Base-by-base conservation (phyloP, 2,329 filamentous ascomycete species). In the Penicillium occitanis region DNA sequence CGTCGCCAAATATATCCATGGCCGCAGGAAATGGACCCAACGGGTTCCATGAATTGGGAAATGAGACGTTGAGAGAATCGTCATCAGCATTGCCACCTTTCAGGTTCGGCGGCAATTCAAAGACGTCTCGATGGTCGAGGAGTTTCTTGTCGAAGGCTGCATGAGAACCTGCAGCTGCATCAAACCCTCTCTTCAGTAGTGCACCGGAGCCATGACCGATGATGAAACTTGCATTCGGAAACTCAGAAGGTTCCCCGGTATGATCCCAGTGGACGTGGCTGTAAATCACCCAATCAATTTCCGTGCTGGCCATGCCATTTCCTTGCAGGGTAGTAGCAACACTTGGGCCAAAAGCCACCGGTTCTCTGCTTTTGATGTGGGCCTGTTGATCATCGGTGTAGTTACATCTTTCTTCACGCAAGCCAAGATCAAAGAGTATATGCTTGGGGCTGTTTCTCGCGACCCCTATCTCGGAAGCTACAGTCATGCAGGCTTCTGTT, bases 261-360 rank as follows among this genome's bases (percentile, higher is more conserved):
- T 88, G 86, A 70, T 88, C 85, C 79, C 84, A 87, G 70, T 88
- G 85, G 0, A 85, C 78, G 67, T 88, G 86, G 69, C 81, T 84
- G 1, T 86, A 72, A 4, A 87, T 75, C 4, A 84, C 76, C 5
- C 74, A 72, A 63, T 82, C 72, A 14, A 82, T 73, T 7, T 77
- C 74, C 40, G 40, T 42, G 40, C 40, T 42, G 14, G 14, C 14
- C 40, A 42, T 42, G 14, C 40, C 40, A 42, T 42, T 42, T n/a
- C 7, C 17, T 14, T 42, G 14, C 40, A 42, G 40, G 1, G 40
- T 42, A n/a, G 40, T 42, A 42, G 40, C 40, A 42, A 42, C 40
- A n/a, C 40, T 42, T 7, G 40, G 40, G 2, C 40, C 40, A 42
- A 42, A 42, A 42, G 40, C 14, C 40, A 42, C 40, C 14, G 40